Percentiles rank a stretch among this genome's conserved stretches.
Conservation (phyloP, 352 stramenopile species). For the Aphanomyces astaci region DNA sequence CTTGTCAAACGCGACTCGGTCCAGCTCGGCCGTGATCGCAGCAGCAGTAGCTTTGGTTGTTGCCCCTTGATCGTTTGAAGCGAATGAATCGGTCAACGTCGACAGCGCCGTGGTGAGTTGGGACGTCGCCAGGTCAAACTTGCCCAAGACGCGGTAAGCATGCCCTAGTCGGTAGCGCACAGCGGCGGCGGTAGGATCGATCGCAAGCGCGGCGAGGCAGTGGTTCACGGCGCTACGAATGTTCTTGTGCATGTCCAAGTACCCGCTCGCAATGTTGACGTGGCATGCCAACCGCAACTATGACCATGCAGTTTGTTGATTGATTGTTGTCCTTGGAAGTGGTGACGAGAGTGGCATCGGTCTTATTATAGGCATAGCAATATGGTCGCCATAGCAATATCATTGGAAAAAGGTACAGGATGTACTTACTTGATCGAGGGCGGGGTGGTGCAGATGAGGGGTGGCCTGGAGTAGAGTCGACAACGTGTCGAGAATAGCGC, state of each 20-base stretch:
- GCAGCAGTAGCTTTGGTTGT: too few species aligned
- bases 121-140: slow-evolving; percentile 8
- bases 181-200: neutral
- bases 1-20: slow-evolving; percentile 8
- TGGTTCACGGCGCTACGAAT: neutral
- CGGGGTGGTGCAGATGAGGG: neutral
- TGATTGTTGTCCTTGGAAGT: too few species aligned
- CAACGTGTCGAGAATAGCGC: slow-evolving; percentile 15
- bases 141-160: neutral
- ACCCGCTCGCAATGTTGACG: slow-evolving; percentile 14
- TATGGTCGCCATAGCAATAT: neutral
- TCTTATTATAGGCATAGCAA: too few species aligned
- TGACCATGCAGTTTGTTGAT: too few species aligned
- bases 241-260: slow-evolving; percentile 18
- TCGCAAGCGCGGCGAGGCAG: neutral
- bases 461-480: neutral
- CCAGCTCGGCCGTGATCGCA: neutral
- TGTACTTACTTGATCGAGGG: slow-evolving; percentile 10
- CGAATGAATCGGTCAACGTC: neutral
- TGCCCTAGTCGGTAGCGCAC: slow-evolving; percentile 10
- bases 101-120: neutral
- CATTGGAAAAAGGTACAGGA: neutral
- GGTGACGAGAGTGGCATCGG: too few species aligned
- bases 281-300: slow-evolving; percentile 17
- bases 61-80: too few species aligned